phyloP scores from a whole-genome alignment of 768 basidiomycete genomes.

The Solioccasus polychromus region DNA sequence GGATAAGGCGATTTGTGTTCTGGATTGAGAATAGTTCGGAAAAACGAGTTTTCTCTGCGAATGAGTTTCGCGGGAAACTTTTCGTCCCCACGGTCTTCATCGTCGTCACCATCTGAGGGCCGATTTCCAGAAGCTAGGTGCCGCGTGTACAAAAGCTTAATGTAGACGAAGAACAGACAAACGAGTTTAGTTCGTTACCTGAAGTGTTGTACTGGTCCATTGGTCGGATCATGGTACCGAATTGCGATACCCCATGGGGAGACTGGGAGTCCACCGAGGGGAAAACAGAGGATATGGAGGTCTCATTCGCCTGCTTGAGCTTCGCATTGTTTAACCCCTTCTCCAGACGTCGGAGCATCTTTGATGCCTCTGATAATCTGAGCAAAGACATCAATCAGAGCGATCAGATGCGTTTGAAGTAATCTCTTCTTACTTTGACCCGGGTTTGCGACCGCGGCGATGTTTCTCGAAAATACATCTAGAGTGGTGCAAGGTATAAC shows the following conservation, averaged over 20 bases:
- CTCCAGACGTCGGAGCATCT: slow-evolving; percentile 84
- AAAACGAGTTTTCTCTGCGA: slow-evolving; percentile 75
- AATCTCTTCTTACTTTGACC: slow-evolving; percentile 66
- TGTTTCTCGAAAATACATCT: slow-evolving; percentile 90
- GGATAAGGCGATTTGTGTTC: slow-evolving; percentile 44
- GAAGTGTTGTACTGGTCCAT: slow-evolving; percentile 29
- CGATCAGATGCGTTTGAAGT: slow-evolving; percentile 4
- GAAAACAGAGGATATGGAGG: slow-evolving; percentile 32
- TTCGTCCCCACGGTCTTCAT: slow-evolving; percentile 65
- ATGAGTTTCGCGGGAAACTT: slow-evolving; percentile 77
- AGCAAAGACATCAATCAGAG: slow-evolving; percentile 11
- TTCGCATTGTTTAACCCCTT: slow-evolving; percentile 78
- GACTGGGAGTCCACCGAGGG: slow-evolving; percentile 31
- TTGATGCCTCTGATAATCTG: slow-evolving; percentile 85
- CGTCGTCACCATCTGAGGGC: slow-evolving; percentile 48
- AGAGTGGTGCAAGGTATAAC: slow-evolving; percentile 15
- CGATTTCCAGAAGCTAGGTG: slow-evolving; percentile 23
- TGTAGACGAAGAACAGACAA: slow-evolving; percentile 3
- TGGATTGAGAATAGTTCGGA: slow-evolving; percentile 79
- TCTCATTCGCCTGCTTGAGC: slow-evolving; percentile 53
- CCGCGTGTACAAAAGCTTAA: slow-evolving; percentile 1
- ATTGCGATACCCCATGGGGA: slow-evolving; percentile 26
- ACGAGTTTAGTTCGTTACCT: slow-evolving; percentile 15
- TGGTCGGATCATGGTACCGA: slow-evolving; percentile 28
- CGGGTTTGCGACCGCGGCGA: slow-evolving; percentile 82